Conservation (phyloP, 2,329 filamentous ascomycete species). For the Tolypocladium inflatum region DNA sequence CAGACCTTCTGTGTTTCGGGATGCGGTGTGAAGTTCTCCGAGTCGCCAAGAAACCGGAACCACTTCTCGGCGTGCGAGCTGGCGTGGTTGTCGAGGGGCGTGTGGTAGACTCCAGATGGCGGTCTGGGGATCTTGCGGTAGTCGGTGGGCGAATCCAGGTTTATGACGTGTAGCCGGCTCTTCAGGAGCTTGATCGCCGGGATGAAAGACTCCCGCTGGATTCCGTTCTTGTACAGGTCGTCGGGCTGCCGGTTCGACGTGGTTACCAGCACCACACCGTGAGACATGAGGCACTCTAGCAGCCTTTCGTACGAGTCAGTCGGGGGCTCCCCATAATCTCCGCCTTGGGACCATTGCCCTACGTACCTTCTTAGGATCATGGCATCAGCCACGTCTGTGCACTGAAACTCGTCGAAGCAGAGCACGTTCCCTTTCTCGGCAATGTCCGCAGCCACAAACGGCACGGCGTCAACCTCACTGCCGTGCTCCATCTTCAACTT, state of each 20-base stretch:
- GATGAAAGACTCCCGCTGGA: slow-evolving; percentile 90
- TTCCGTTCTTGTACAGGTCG: slow-evolving; percentile 95
- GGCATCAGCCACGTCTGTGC: slow-evolving; percentile 94
- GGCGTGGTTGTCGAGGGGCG: slow-evolving; percentile 71
- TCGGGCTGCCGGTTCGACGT: slow-evolving; percentile 95
- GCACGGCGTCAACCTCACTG: slow-evolving; percentile 80
- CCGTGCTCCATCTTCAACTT: slow-evolving; percentile 83
- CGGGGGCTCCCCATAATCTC: neutral
- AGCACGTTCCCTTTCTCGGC: slow-evolving; percentile 76
- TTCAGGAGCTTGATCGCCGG: slow-evolving; percentile 92
- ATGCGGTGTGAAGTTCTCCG: slow-evolving; percentile 65
- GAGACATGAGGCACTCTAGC: slow-evolving; percentile 84
- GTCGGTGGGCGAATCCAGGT: slow-evolving; percentile 89
- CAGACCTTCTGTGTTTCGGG: slow-evolving; percentile 75
- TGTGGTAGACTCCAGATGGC: slow-evolving; percentile 88
- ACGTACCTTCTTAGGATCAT: slow-evolving; percentile 79
- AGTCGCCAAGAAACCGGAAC: slow-evolving; percentile 90
- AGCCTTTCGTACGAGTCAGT: slow-evolving; percentile 37
- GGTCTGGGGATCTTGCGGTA: slow-evolving; percentile 95
- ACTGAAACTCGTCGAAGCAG: slow-evolving; percentile 98
- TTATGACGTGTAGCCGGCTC: slow-evolving; percentile 74
- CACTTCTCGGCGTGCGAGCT: slow-evolving; percentile 80
- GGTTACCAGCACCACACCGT: slow-evolving; percentile 92
- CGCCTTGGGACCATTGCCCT: neutral
- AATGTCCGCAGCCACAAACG: slow-evolving; percentile 91